Conservation (phyloP, 1,284 basidiomycete genomes). For the Stygiomarasmius scandens region DNA sequence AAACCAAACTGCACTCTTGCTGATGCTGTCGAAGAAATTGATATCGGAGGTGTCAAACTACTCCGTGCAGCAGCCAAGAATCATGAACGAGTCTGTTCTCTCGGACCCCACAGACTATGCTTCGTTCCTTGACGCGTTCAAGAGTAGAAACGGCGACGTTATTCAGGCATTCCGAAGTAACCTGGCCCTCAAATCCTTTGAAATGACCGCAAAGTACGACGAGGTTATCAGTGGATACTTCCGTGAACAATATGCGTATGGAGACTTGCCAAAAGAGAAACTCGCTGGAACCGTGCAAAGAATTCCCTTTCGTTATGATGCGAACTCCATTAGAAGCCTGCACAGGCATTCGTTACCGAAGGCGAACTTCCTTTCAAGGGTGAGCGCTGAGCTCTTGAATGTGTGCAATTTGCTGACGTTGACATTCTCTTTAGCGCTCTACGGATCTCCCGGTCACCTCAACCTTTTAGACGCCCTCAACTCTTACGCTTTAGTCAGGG, state of each 20-base stretch:
- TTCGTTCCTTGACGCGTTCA: conserved; percentile 81
- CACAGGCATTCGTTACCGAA: conserved; percentile 92
- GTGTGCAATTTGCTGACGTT: no score
- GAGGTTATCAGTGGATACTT: conserved; percentile 97
- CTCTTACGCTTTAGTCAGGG: conserved; percentile 95
- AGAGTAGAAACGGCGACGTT: conserved; percentile 67
- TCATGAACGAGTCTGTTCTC: conserved; percentile 89
- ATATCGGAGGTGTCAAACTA: conserved; percentile 98
- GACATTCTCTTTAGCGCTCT: conserved; percentile 81
- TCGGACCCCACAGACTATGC: conserved; percentile 95
- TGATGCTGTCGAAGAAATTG: conserved; percentile 96
- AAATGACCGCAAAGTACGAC: conserved; percentile 95
- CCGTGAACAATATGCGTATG: conserved; percentile 91
- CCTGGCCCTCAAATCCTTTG: conserved; percentile 96
- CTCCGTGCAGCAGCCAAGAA: conserved; percentile 99
- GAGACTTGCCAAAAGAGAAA: conserved; percentile 65
- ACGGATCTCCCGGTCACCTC: conserved; percentile 97
- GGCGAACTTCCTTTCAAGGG: conserved; percentile 95
- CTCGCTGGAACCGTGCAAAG: conserved; percentile 78
- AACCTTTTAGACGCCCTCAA: conserved; percentile 99
- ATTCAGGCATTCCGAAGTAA: conserved; percentile 73
- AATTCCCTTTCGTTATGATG: conserved; percentile 90
- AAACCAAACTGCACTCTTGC: conserved; percentile 89
- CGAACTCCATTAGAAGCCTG: conserved; percentile 98
- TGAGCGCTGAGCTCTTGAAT: conserved; percentile 48